phyloP scores from a whole-genome alignment of 805 yeast species.

The Nakazawaea wickerhamii region DNA sequence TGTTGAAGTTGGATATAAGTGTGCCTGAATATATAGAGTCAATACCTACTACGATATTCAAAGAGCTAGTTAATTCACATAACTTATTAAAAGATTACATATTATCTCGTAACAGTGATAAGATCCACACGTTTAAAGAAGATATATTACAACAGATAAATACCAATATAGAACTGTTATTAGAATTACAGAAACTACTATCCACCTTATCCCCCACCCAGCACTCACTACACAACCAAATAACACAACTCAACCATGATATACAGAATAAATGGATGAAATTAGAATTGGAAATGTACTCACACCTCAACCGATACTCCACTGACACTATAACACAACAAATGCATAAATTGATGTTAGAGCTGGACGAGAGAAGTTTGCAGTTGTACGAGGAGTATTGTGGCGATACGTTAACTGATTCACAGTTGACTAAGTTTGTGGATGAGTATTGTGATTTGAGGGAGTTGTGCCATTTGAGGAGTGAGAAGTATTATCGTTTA shows the following conservation, averaged over 20 bases:
- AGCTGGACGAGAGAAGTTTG: conserved; percentile 28
- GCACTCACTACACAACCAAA: too few species aligned
- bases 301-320: conserved; percentile 23
- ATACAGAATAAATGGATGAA: conserved; percentile 6
- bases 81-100: conserved; percentile 4
- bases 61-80: conserved; percentile 5
- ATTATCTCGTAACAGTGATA: not conserved
- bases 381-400: too few species aligned
- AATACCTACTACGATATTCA: conserved; percentile 1
- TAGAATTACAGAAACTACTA: not conserved
- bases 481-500: conserved; percentile 44
- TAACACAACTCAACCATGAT: not conserved
- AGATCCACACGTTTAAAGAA: not conserved
- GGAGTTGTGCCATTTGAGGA: conserved; percentile 36
- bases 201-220: too few species aligned
- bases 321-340: conserved; percentile 14
- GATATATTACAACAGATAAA: not conserved
- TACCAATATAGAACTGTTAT: conserved; percentile 1
- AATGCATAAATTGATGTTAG: conserved; percentile 16
- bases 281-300: conserved; percentile 22
- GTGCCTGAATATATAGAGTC: conserved; percentile 8
- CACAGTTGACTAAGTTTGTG: conserved; percentile 30
- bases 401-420: conserved; percentile 19
- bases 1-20: too few species aligned
- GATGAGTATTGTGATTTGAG: conserved; percentile 35